Base-by-base conservation (phyloP, 768 basidiomycete species). In the Kwoniella pini region DNA sequence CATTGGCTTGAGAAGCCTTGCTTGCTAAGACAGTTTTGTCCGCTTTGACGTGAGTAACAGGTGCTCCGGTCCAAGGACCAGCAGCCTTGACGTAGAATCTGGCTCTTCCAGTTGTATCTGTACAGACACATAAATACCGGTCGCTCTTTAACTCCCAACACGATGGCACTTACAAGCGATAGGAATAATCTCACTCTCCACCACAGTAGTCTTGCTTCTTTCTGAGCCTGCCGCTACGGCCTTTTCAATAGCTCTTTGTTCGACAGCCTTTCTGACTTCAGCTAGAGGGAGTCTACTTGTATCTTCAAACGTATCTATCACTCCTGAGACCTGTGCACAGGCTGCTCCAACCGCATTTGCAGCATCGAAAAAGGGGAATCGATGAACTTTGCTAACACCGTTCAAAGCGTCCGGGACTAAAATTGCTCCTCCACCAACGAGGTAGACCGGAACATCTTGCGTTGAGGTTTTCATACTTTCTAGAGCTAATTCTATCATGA, bases 341-440 rank as follows among this genome's bases (percentile, higher is more conserved):
- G 83, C 82, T 7, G 78, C 78, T 1, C 78, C 78, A 7, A 78
- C 74, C 86, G 78, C 78, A 46, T 79, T 79, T 11, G 78, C 78
- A n/a, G 68, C 68, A 30, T 69, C 72, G 63, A 80, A 82, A 72
- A 81, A 81, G 0, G 83, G 82, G 27, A 83, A 83, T 13, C 81
- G 79, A 54, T 83, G 79, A 17, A 86, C 81, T 53, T 80, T 80
- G 52, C 80, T 81, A 3, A 86, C 82, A 9, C 87, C 87, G 30
- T 72, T 77, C 0, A 88, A 80, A 10, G 75, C 51, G 9, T 81
- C 75, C 0, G 87, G 85, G 10, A 83, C 80, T 31, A 88, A 80
- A 65, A 87, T 83, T 0, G 84, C 83, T 4, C 87, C 86, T 15
- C 87, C 87, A 22, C 87, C 87, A 36, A 87, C 87, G 1, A 88